Percentiles rank a stretch among this genome's conserved stretches.
Conservation (phyloP, 306 rosid genomes). For the Inga laurina region DNA sequence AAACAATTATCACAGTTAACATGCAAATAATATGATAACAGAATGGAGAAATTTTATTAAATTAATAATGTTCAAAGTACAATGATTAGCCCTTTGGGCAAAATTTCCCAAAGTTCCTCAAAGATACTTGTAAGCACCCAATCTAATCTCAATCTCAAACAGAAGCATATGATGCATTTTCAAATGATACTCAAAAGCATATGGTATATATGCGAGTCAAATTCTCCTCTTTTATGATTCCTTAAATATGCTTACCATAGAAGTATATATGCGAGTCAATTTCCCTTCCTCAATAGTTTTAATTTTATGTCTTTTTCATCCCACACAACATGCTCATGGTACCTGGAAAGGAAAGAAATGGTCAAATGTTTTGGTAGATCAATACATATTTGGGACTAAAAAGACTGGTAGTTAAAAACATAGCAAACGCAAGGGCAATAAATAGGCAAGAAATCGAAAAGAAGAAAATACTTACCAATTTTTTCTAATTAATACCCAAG, state of each 20-base stretch:
- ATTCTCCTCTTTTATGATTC: not conserved
- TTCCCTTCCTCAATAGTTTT: conserved; percentile 85
- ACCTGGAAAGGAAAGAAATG: conserved; percentile 56
- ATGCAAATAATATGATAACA: too few relatives aligned
- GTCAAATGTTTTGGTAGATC: conserved; percentile 13
- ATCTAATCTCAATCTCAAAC: too few relatives aligned
- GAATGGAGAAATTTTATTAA: too few relatives aligned
- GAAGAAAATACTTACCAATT: conserved; percentile 1
- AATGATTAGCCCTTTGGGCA: too few relatives aligned
- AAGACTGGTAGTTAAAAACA: not conserved
- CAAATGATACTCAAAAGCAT: too few relatives aligned
- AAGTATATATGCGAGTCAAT: conserved; percentile 85
- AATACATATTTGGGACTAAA: not conserved
- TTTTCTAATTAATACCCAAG: conserved; percentile 12
- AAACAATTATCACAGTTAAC: too few relatives aligned
- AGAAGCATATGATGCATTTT: too few relatives aligned
- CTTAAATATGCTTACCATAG: conserved; percentile 61
- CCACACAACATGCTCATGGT: conserved; percentile 89
- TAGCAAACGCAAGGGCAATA: not conserved
- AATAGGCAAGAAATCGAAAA: not conserved
- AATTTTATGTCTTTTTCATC: conserved; percentile 83
- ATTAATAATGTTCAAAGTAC: too few relatives aligned
- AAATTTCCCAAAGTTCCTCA: too few relatives aligned
- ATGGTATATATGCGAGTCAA: not conserved
- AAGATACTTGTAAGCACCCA: too few relatives aligned